Base-by-base conservation (phyloP, 2,329 filamentous ascomycete genomes). In the Ceratocystis harringtonii region DNA sequence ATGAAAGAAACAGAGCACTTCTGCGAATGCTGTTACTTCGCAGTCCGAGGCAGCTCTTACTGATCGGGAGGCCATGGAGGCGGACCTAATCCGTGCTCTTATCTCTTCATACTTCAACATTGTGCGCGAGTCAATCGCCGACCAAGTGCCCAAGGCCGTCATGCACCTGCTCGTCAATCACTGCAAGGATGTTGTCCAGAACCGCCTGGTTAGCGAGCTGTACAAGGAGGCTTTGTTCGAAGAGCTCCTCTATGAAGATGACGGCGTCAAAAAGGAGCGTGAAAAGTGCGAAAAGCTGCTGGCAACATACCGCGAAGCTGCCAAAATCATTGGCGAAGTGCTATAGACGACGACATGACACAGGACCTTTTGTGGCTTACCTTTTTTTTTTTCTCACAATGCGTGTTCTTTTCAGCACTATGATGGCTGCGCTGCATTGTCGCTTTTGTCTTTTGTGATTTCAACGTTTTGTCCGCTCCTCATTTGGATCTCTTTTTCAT, bases 91-190 rank as follows among this genome's bases (percentile, higher is more conserved):
- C 74, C 88, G 92, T 60, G 89, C 92, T 60, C 84, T 99, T 66
- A 99, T 99, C 74, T 95, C 90, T 41, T 96, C 92, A 1, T 99
- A 99, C 80, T 99, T 99, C 80, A 95, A 96, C 75, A 99, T 99
- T 72, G 94, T 99, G 60, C 89, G 94, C 69, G 94, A 99, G 77
- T 92, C 90, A n/a, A 96, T 96, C 71, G 92, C 92, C 57, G 94
- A 99, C 74, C 92, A 97, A 77, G 94, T 99, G 10, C 94, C 94
- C 70, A 99, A 99, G 78, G 94, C 94, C 4, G 88, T 99, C 70
- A 99, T 99, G 94, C 94, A 99, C 75, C 84, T 99, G 60, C 83
- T 99, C 43, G 94, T 99, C 73, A 99, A 99, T 76, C 90, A 96
- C 79, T 95, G 90, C 78, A 96, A 97, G 76, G 94, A 99, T 70